Percentiles rank a stretch among this genome's conserved stretches.
Conservation (phyloP, 1,139 yeast genomes). For the Suhomyces maxii region DNA sequence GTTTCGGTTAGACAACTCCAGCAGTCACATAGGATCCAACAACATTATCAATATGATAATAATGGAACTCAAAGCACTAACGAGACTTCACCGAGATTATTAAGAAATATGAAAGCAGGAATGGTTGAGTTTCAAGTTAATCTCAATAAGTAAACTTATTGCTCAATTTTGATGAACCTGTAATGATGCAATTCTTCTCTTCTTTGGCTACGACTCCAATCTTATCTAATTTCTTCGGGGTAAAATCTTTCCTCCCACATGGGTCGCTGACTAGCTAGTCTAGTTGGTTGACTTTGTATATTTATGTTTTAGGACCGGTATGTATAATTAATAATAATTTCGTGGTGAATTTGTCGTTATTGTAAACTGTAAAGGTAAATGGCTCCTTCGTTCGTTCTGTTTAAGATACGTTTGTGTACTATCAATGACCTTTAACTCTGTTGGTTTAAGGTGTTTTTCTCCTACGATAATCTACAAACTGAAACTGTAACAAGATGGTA, state of each 20-base stretch:
- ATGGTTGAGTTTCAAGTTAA: constrained; percentile 39
- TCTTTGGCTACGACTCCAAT: not conserved
- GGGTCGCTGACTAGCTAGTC: not conserved
- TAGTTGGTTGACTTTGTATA: not conserved
- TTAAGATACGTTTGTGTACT: no score
- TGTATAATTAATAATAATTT: not conserved
- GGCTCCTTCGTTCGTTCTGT: no score
- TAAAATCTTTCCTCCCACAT: not conserved
- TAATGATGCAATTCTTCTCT: not conserved
- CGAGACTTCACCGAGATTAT: constrained; percentile 17
- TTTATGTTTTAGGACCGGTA: not conserved
- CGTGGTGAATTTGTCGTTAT: not conserved
- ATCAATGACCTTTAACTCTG: no score
- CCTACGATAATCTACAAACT: no score
- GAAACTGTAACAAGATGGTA: no score
- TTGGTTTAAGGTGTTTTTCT: no score
- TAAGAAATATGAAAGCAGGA: constrained; percentile 39
- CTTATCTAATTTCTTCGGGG: no score
- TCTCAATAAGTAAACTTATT: constrained; percentile 2
- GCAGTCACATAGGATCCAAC: constrained; percentile 10
- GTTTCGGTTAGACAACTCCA: constrained; percentile 7
- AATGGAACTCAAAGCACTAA: constrained; percentile 7
- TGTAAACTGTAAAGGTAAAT: not conserved
- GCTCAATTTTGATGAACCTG: not conserved
- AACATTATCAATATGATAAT: constrained; percentile 13